Evolutionary conservation across 148 eudicot genomes (phyloP), one percentile per base, ranked within the genome.

Genomic region (Beta vulgaris): DNA sequence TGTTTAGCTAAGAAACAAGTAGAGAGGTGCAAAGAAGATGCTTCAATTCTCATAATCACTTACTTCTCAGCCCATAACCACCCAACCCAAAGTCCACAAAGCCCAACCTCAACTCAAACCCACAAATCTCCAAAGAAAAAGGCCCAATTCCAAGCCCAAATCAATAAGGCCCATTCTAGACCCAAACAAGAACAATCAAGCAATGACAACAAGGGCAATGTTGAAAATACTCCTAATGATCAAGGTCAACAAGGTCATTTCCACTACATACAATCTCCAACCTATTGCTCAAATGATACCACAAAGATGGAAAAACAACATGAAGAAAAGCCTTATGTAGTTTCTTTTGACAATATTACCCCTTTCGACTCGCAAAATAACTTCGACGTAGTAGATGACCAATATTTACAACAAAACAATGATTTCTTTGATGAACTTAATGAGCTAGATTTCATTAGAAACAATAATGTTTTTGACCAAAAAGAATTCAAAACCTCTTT

Each of bases 1-100:
- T 90, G 97, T 78, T 74, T 81, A 81, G 95, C 95, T 60, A 92
- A 84, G 76, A 92, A 88, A 78, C 93, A 87, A 84, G 95, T 92
- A 32, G 97, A 92, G 67, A 87, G 91, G 73, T 81, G 89, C 87
- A 87, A 75, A 81, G 88, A 84, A 59, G 93, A 92, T 80, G 80
- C 89, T 65, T 86, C 91, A 7, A 69, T 82, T 73, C 73, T 92
- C 71, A 82, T 90, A 69, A 85, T 90, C 79, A 88, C 97, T 53
- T 90, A 90, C 86, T 87, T 91, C 57, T 83, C 88, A 39, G 72
- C 69, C 69, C 94, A 92, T 64, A 85, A 84, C 72, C 97, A 90
- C 49, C 81, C 89, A 26, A 57, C 32, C 67, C 66, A 51, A 28
- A 48, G 2, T 53, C 68, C 64, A n/a, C n/a, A n/a, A n/a, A n/a